Conservation (phyloP, 2,329 filamentous ascomycete species). For the Cladosporium sp. region DNA sequence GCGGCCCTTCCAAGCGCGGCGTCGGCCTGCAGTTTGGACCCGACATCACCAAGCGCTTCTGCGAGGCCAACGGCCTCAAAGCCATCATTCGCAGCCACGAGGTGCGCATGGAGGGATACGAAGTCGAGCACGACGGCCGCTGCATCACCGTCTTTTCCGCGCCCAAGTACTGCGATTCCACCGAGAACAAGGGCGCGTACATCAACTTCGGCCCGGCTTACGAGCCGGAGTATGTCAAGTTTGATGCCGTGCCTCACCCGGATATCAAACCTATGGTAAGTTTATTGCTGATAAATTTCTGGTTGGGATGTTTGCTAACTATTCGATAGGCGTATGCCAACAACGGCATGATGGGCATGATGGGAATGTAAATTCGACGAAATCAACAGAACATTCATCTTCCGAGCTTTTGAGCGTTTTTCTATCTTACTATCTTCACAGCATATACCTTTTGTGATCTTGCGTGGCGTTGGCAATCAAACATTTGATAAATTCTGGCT, state of each 20-base stretch:
- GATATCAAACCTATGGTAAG: slow-evolving; percentile 81
- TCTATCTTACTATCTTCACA: not conserved
- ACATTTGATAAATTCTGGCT: too few relatives aligned
- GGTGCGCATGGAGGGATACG: slow-evolving; percentile 98
- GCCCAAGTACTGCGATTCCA: slow-evolving; percentile 95
- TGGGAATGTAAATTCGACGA: slow-evolving; percentile 15
- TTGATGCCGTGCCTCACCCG: slow-evolving; percentile 94
- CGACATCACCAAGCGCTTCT: slow-evolving; percentile 94
- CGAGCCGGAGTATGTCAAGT: slow-evolving; percentile 88
- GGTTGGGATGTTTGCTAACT: not conserved
- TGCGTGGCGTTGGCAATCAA: too few relatives aligned
- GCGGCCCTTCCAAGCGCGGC: slow-evolving; percentile 92
- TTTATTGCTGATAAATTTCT: not conserved
- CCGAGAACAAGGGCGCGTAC: slow-evolving; percentile 96
- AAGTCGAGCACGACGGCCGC: slow-evolving; percentile 90
- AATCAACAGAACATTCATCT: too few relatives aligned
- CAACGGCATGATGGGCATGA: slow-evolving; percentile 65
- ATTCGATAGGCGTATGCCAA: slow-evolving; percentile 69
- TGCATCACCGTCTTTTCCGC: slow-evolving; percentile 99
- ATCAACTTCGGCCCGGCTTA: slow-evolving; percentile 94
- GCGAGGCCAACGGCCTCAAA: slow-evolving; percentile 89
- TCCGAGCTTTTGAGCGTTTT: not conserved
- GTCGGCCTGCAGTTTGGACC: slow-evolving; percentile 96
- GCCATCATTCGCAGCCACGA: slow-evolving; percentile 97
- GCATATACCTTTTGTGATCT: not conserved